A percentile compares a stretch with the other conserved stretches of the same genome.
Conservation (phyloP, 176 grass and related monocot species). For the Aegilops bicornis region DNA sequence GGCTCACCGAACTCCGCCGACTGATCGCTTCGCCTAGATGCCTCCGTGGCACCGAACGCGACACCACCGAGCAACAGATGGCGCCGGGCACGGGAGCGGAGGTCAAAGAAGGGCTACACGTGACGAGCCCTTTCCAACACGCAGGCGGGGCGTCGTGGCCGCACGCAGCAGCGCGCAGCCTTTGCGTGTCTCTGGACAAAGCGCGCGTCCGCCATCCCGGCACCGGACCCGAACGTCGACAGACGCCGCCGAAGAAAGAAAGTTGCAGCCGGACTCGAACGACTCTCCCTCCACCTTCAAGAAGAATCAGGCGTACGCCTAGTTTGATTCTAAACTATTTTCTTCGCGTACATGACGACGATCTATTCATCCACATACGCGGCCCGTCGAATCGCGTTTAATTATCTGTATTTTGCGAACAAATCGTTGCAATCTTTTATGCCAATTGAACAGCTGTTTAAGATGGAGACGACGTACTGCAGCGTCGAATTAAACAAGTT, state of each 20-base stretch:
- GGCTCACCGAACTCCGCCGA: not conserved
- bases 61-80: not conserved
- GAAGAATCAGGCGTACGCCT: not conserved
- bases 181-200: not conserved
- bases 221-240: not conserved
- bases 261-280: not conserved
- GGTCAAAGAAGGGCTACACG: not conserved
- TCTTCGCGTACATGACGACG: not conserved
- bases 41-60: not conserved
- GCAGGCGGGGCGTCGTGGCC: not conserved
- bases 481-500: not conserved
- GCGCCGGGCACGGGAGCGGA: not conserved
- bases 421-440: not conserved
- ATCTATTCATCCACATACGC: too few relatives aligned
- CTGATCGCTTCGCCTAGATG: not conserved
- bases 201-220: not conserved
- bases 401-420: not conserved
- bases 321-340: not conserved
- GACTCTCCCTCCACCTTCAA: not conserved
- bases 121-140: not conserved
- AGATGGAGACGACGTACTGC: not conserved
- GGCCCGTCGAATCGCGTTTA: not conserved
- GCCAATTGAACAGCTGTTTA: not conserved
- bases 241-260: too few relatives aligned
- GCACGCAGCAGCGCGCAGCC: not conserved